Evolutionary conservation across 495 filamentous ascomycete genomes (phyloP).

Genomic region (Xylaria acuta): DNA sequence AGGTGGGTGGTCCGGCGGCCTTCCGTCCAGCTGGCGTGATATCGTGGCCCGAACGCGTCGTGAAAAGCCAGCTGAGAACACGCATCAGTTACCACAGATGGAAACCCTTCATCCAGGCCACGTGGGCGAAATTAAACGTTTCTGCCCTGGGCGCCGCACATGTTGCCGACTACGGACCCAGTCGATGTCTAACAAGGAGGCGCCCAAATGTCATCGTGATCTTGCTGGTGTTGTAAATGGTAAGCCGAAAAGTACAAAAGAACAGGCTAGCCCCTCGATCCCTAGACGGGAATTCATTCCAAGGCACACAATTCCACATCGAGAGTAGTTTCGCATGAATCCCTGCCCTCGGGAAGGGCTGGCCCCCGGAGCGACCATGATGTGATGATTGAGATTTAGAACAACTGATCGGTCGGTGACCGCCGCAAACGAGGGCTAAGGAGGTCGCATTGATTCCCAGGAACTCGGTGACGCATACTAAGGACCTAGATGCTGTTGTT

Average conservation of each 20-base stretch:
- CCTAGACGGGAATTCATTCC: not conserved
- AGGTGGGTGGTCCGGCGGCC: not conserved
- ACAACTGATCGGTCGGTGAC: not conserved
- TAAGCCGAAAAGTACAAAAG: not conserved
- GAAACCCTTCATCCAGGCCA: not conserved
- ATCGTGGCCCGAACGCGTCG: conserved; percentile 7
- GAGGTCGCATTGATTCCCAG: not conserved
- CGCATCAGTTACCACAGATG: not conserved
- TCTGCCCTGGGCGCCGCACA: not conserved
- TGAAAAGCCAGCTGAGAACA: not conserved
- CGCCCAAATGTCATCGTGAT: not conserved
- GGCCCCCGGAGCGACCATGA: not conserved
- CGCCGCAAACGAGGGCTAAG: not conserved
- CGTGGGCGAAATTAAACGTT: not conserved
- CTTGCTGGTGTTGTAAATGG: not conserved
- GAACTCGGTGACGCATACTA: not conserved
- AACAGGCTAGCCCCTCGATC: not conserved
- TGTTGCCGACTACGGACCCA: not conserved
- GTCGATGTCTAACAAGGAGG: not conserved
- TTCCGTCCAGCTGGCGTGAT: not conserved
- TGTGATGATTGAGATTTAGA: not conserved
- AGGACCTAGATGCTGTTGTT: not conserved
- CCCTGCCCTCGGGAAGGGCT: not conserved
- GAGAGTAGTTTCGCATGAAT: not conserved
- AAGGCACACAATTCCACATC: not conserved